Conservation (phyloP, 2,329 filamentous ascomycete species). For the Xenoacremonium recifei region DNA sequence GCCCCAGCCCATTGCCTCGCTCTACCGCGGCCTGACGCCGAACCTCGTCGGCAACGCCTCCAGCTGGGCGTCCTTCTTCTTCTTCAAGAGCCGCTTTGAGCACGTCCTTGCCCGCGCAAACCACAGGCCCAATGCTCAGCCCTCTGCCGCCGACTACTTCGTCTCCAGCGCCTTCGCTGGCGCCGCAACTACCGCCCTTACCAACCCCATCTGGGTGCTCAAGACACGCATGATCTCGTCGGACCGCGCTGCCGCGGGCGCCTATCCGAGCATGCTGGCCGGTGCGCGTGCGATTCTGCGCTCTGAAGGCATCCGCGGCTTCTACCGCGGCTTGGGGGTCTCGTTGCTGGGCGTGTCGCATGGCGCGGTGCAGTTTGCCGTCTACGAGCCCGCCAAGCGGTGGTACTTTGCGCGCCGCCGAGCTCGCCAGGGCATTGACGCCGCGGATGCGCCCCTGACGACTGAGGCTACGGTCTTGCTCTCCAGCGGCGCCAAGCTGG, state of each 20-base stretch:
- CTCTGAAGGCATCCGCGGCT: constrained; percentile 73
- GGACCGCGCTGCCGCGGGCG: constrained; percentile 69
- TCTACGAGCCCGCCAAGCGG: constrained; percentile 73
- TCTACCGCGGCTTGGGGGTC: constrained; percentile 84
- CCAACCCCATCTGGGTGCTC: constrained; percentile 97
- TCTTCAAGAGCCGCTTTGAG: constrained; percentile 63
- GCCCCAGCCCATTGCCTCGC: constrained; percentile 61
- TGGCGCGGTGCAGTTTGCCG: constrained; percentile 92
- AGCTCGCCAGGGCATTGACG: constrained; percentile 14
- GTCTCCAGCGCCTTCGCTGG: constrained; percentile 70
- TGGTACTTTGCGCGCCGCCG: constrained; percentile 51
- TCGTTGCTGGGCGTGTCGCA: constrained; percentile 85
- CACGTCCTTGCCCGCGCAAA: constrained; percentile 38
- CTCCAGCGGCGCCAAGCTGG: constrained; percentile 78
- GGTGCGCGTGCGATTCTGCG: constrained; percentile 66
- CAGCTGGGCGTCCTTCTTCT: constrained; percentile 91
- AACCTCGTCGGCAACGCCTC: constrained; percentile 89
- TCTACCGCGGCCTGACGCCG: constrained; percentile 87
- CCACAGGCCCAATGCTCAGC: constrained; percentile 14
- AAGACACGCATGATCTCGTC: constrained; percentile 96
- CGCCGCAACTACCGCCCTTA: constrained; percentile 73
- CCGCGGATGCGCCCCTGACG: constrained; percentile 41
- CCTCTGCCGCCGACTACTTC: constrained; percentile 71
- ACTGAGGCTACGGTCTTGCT: constrained; percentile 79
- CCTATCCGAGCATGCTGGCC: constrained; percentile 75